phyloP scores from a whole-genome alignment of 306 rosid genomes.

The Dalbergia oliveri region DNA sequence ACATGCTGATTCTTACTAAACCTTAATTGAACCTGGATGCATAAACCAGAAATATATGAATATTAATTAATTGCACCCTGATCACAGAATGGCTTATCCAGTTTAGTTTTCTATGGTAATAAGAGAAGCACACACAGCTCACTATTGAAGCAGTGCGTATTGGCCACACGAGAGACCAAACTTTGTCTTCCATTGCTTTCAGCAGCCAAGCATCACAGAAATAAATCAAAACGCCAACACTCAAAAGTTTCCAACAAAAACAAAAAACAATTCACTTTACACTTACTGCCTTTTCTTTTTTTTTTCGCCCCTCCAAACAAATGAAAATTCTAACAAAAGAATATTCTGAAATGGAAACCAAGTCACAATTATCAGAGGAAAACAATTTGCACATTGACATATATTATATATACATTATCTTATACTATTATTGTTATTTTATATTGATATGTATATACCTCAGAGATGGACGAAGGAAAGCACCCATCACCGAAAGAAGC shows the following conservation, averaged over 20 bases:
- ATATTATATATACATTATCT: too few species aligned
- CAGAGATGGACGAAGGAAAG: neutral
- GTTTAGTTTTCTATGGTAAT: neutral
- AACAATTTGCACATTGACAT: neutral
- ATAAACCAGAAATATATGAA: neutral
- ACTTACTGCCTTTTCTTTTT: neutral
- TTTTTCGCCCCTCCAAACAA: neutral
- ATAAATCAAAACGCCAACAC: neutral
- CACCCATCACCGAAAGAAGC: conserved; percentile 20
- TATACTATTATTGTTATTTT: too few species aligned
- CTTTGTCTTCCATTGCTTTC: conserved; percentile 1
- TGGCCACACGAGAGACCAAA: neutral
- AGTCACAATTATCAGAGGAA: neutral
- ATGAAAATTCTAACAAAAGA: neutral
- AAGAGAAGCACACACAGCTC: neutral
- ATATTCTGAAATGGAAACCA: neutral
- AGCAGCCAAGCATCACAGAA: conserved; percentile 11
- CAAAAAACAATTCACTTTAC: neutral
- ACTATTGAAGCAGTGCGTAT: neutral
- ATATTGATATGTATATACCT: conserved; percentile 37
- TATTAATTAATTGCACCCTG: neutral
- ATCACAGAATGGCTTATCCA: neutral
- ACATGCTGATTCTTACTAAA: too few species aligned
- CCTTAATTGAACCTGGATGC: too few species aligned
- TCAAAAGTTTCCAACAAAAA: neutral